Percentiles rank a stretch among this genome's conserved stretches.
These are phyloP conservation scores for Bauhinia variegata DNA, from an alignment of 306 rosid species.

Conservation along the genomic window DNA sequence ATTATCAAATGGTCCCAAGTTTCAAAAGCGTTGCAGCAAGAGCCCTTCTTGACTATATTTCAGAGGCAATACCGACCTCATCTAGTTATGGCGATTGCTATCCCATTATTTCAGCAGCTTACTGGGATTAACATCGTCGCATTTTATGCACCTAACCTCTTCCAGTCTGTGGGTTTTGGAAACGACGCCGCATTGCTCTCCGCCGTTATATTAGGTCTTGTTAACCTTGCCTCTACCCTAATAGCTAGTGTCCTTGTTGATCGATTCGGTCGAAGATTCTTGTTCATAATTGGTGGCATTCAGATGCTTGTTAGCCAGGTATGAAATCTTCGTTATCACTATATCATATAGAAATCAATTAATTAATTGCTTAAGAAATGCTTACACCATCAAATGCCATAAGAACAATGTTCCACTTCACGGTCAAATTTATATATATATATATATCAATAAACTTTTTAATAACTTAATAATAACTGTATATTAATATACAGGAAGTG, in stretches of 20 bases:
- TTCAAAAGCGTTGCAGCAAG: conserved; percentile 40
- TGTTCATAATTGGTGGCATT: conserved; percentile 65
- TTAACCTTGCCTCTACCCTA: conserved; percentile 50
- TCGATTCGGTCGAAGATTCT: conserved; percentile 65
- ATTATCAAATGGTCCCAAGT: conserved; percentile 40
- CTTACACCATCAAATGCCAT: no score
- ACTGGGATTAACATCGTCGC: conserved; percentile 72
- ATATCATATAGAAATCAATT: no score
- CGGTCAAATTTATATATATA: no score
- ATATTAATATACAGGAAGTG: no score
- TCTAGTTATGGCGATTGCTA: conserved; percentile 53
- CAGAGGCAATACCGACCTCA: conserved; percentile 68
- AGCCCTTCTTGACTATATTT: conserved; percentile 55
- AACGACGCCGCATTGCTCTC: conserved; percentile 59
- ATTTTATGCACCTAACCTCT: conserved; percentile 70
- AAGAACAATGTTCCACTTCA: no score
- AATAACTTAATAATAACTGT: no score
- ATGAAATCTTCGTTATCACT: neutral
- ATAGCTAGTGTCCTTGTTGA: conserved; percentile 58
- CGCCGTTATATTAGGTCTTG: conserved; percentile 57
- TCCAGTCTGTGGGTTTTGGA: conserved; percentile 70
- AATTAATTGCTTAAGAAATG: no score
- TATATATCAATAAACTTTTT: no score
- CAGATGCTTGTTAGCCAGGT: conserved; percentile 64
- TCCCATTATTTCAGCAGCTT: conserved; percentile 64